Evolutionary conservation across 169 alveolate species (phyloP).

Genomic region (Neospora caninum): DNA sequence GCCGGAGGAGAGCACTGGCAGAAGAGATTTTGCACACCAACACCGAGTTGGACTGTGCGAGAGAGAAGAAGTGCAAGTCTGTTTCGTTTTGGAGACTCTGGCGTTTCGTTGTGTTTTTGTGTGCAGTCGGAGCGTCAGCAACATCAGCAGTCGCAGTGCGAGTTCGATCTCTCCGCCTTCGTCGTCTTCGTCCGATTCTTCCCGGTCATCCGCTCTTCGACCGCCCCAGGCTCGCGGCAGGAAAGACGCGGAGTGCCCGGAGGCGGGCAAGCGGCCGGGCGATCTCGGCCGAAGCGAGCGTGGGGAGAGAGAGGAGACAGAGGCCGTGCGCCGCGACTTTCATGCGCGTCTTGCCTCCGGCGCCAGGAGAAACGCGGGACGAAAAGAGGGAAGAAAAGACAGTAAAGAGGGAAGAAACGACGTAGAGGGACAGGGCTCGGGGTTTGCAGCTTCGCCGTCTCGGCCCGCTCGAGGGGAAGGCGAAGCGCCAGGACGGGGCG

Average conservation of each 20-base stretch:
- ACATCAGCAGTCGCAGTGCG: constrained; percentile 7
- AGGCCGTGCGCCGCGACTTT: neutral
- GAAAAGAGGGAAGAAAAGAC: neutral
- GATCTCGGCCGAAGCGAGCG: neutral
- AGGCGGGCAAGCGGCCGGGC: neutral
- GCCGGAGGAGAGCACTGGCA: neutral
- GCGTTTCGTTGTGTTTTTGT: neutral
- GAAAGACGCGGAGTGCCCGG: neutral
- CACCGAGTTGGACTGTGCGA: too few relatives aligned
- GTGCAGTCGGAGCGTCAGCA: constrained; percentile 45
- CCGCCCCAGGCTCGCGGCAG: too few relatives aligned
- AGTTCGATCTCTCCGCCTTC: constrained; percentile 17
- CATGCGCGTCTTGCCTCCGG: neutral
- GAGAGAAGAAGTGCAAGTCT: too few relatives aligned
- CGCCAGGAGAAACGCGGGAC: neutral
- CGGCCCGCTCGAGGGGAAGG: neutral
- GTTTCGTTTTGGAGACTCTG: too few relatives aligned
- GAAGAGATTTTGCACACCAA: neutral
- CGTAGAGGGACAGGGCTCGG: neutral
- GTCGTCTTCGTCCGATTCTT: neutral
- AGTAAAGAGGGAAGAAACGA: neutral
- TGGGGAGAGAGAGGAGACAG: too few relatives aligned
- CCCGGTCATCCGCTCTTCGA: neutral
- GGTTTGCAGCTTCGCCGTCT: too few relatives aligned
- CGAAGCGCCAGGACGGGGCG: neutral